These are phyloP conservation scores for Cephaloascus albidus DNA, from an alignment of 805 yeast genomes.

Conservation along the genomic window DNA sequence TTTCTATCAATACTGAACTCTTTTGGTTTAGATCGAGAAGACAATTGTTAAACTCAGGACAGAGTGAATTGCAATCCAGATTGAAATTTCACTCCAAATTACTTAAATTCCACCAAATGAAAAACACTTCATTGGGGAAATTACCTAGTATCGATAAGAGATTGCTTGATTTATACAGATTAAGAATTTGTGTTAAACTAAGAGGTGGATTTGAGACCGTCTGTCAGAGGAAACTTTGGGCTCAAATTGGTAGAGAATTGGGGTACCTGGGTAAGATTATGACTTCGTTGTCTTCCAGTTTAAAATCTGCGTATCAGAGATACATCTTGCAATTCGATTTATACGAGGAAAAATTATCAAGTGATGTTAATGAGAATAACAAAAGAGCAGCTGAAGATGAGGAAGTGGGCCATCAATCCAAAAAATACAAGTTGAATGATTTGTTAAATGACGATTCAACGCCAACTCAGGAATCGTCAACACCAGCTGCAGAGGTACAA, in stretches of 20 bases:
- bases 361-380: constrained; percentile 4
- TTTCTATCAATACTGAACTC: constrained; percentile 31
- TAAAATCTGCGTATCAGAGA: constrained; percentile 49
- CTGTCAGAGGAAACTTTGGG: constrained; percentile 66
- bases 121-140: constrained; percentile 21
- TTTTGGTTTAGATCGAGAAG: constrained; percentile 44
- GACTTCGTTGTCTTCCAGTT: constrained; percentile 61
- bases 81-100: constrained; percentile 39
- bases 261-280: constrained; percentile 68
- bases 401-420: neutral
- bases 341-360: constrained; percentile 3
- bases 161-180: constrained; percentile 52
- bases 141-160: constrained; percentile 62
- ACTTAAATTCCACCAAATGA: constrained; percentile 25
- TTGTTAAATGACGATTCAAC: neutral
- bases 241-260: constrained; percentile 71
- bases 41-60: constrained; percentile 34
- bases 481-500: neutral
- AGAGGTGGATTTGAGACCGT: constrained; percentile 64
- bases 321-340: constrained; percentile 22
- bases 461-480: neutral
- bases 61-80: constrained; percentile 32
- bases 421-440: neutral
- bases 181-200: constrained; percentile 46
- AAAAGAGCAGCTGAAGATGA: constrained; percentile 2